Evolutionary conservation across 176 grass and related monocot species (phyloP).

Genomic region (Chrysopogon serrulatus): DNA sequence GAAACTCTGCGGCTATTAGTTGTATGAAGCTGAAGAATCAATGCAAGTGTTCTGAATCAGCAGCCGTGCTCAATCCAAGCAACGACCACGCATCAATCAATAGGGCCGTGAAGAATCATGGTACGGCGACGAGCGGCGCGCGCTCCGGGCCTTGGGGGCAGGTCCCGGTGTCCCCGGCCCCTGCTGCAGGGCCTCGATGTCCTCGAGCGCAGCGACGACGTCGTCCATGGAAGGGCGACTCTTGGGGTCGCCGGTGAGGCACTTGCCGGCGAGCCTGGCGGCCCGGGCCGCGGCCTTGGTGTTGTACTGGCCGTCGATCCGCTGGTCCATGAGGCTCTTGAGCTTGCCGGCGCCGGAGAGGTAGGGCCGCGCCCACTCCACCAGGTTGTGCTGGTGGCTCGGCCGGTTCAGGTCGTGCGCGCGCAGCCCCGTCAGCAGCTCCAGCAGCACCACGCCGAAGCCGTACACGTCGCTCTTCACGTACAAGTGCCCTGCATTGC

Average conservation of each 20-base stretch:
- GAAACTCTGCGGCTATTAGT: background rate
- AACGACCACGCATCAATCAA: background rate
- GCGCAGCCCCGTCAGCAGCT: constrained; percentile 70
- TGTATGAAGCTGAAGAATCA: background rate
- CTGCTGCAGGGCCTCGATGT: constrained; percentile 40
- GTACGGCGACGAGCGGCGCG: background rate
- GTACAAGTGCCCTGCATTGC: constrained; percentile 57
- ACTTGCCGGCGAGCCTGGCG: constrained; percentile 55
- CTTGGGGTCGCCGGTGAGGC: constrained; percentile 59
- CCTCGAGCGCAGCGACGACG: constrained; percentile 57
- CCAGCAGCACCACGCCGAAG: constrained; percentile 74
- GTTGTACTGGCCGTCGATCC: constrained; percentile 56
- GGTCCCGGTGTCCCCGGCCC: constrained; percentile 17
- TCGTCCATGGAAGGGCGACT: constrained; percentile 65
- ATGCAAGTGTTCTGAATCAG: background rate
- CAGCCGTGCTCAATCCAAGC: background rate
- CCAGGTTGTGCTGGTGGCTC: constrained; percentile 54
- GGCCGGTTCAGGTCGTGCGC: constrained; percentile 78
- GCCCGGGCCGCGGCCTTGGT: constrained; percentile 48
- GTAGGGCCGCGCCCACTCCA: constrained; percentile 61
- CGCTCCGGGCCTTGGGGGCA: constrained; percentile 15
- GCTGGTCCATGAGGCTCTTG: constrained; percentile 57
- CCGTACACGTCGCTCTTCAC: constrained; percentile 92
- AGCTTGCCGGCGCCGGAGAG: constrained; percentile 52
- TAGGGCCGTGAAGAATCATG: background rate